Evolutionary conservation across 2,329 filamentous ascomycete species (phyloP), one percentile per base, ranked within the genome.

Genomic region (Stagonosporopsis cucurbitacearum): DNA sequence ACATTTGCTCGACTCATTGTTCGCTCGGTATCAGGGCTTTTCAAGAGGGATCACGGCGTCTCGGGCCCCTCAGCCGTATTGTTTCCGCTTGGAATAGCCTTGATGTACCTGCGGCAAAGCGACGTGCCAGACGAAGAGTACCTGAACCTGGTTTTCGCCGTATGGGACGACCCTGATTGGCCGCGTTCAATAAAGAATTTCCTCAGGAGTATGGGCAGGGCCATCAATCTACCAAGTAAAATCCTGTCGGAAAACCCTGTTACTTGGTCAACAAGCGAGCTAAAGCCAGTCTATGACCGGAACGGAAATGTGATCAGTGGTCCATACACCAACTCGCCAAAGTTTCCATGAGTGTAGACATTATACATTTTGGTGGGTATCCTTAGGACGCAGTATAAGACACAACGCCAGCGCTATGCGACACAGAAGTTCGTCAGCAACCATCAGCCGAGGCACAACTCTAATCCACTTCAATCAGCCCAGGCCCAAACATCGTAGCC

Each of bases 401-500:
- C 46, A 52, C 8, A 17, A 60, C 60, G 46, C 60, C 57, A 51
- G 23, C 50, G 56, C 58, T 61, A 65, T 65, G 58, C 55, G 46
- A 48, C 11, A 22, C 54, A 47, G 20, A 5, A 13, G 23, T 60
- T 49, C 64, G 12, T 64, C 49, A 36, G 68, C 44, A 57, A 67
- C 64, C 26, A 70, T 69, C 0, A 70, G 36, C 3, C 63, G 25
- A 25, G 43, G 19, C 26, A 15, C 44, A 0, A 6, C 1, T 17
- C 63, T 47, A 70, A 12, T 69, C 52, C 30, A 73, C 40, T 61
- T 73, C 68, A 20, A 75, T 73, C 0, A 75, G 44, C 3, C 67
- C 69, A 1, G 71, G 71, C 8, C 66, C 71, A 47, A 73, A 73
- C 4, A 72, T 48, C 1, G 70, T 60, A 1, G 60, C 64, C 28